A percentile compares a stretch with the other conserved stretches of the same genome.
phyloP scores from a whole-genome alignment of 2,329 filamentous ascomycete species.

The Colletotrichum lentis region DNA sequence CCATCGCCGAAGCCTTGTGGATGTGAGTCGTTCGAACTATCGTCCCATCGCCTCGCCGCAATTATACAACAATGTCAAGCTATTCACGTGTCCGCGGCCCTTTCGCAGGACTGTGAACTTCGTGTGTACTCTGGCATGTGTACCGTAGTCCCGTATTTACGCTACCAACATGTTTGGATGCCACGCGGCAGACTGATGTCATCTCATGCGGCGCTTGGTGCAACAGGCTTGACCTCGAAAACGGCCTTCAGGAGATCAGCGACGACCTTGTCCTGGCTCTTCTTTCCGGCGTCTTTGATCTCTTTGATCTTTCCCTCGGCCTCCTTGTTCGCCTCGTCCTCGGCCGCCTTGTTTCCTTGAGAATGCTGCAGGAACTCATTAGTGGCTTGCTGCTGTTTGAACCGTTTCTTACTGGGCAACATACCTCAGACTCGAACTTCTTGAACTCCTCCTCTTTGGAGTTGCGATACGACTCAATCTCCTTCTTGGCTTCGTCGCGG shows the following conservation, averaged over 20 bases:
- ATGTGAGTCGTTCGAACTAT: neutral
- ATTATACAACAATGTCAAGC: neutral
- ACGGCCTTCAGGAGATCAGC: constrained; percentile 86
- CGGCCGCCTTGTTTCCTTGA: constrained; percentile 83
- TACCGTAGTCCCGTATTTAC: neutral
- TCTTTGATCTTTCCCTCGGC: constrained; percentile 82
- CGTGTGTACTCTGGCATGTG: neutral
- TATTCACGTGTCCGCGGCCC: neutral
- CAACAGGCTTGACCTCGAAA: constrained; percentile 79
- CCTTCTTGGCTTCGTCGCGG: constrained; percentile 94
- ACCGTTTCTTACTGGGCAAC: constrained; percentile 16
- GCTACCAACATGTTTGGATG: constrained; percentile 6
- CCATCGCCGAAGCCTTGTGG: neutral
- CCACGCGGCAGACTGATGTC: neutral
- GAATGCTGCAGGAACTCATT: constrained; percentile 74
- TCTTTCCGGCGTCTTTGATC: constrained; percentile 82
- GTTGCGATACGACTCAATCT: constrained; percentile 91
- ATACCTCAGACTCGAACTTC: constrained; percentile 81
- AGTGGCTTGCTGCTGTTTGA: neutral
- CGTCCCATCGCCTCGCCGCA: neutral
- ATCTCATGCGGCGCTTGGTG: constrained; percentile 47
- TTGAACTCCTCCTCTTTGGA: constrained; percentile 95
- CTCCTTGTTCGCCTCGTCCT: constrained; percentile 80
- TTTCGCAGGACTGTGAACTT: neutral
- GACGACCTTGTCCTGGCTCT: constrained; percentile 81